phyloP scores from a whole-genome alignment of 257 asterid species.

The Nicotiana benthamiana region DNA sequence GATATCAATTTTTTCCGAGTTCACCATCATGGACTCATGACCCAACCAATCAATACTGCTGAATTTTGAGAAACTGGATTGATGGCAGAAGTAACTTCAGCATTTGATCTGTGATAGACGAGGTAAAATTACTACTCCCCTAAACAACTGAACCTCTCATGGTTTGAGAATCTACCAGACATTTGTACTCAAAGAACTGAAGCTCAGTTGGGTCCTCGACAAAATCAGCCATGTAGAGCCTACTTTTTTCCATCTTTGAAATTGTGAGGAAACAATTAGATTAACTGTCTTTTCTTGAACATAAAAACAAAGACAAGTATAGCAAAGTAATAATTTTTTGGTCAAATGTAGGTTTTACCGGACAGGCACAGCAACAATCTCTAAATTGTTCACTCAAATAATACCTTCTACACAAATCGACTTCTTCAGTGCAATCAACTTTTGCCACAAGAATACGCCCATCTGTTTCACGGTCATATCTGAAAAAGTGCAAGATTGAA shows the following conservation, averaged over 20 bases:
- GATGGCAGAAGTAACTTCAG: not conserved
- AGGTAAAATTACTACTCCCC: not conserved
- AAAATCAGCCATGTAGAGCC: not conserved
- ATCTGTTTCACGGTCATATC: conserved; percentile 76
- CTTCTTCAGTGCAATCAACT: conserved; percentile 87
- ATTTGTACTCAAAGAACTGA: not conserved
- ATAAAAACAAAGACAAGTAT: not conserved
- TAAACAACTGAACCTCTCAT: not conserved
- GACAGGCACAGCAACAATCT: not conserved
- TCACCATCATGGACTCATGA: not conserved
- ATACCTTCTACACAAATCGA: conserved; percentile 75
- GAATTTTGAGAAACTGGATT: not conserved
- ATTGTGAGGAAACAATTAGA: not conserved
- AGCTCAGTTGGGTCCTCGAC: not conserved
- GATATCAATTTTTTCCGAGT: not conserved
- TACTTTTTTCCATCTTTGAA: not conserved
- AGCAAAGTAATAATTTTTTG: not conserved
- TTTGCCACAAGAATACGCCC: conserved; percentile 83
- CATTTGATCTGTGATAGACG: not conserved
- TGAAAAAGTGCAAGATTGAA: conserved; percentile 19
- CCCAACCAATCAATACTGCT: not conserved
- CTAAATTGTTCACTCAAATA: conserved; percentile 10
- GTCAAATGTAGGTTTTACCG: not conserved
- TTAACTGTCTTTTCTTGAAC: not conserved
- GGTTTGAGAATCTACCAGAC: not conserved